Conservation (phyloP, 2,329 filamentous ascomycete genomes). For the Sphaerulina musiva region DNA sequence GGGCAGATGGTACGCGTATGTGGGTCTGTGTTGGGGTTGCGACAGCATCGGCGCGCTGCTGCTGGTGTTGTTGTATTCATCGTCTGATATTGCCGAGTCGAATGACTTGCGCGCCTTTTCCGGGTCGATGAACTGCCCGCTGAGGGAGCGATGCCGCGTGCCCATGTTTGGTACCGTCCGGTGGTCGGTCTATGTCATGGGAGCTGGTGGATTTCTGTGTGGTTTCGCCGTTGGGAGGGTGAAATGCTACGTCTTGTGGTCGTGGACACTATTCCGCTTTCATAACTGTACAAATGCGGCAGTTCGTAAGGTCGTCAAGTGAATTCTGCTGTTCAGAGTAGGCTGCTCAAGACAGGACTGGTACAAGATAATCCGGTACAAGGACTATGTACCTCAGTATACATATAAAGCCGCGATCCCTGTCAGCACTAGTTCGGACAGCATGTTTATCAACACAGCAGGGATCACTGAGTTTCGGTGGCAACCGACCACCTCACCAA, state of each 20-base stretch:
- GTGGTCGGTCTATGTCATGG: background rate
- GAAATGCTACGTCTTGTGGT: background rate
- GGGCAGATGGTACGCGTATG: slow-evolving; percentile 33
- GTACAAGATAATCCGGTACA: too few relatives aligned
- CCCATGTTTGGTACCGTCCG: slow-evolving; percentile 11
- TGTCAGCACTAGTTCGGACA: too few relatives aligned
- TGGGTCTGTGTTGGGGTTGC: slow-evolving; percentile 23
- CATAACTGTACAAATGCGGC: too few relatives aligned
- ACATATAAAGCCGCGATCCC: too few relatives aligned
- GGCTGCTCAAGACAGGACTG: too few relatives aligned
- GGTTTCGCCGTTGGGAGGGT: background rate
- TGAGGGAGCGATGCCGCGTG: slow-evolving; percentile 31
- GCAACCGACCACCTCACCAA: too few relatives aligned
- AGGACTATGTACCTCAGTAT: too few relatives aligned
- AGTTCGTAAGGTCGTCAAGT: too few relatives aligned
- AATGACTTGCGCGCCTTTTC: slow-evolving; percentile 35
- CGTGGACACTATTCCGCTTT: too few relatives aligned
- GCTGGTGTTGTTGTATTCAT: slow-evolving; percentile 28
- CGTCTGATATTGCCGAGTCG: slow-evolving; percentile 11
- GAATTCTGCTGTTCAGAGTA: too few relatives aligned
- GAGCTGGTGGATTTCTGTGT: background rate
- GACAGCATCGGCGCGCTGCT: slow-evolving; percentile 31
- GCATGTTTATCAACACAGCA: too few relatives aligned
- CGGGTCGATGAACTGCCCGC: slow-evolving; percentile 29
- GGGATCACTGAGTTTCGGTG: too few relatives aligned